These are phyloP conservation scores for Leishmania guyanensis DNA, from an alignment of 208 protist genomes.

Conservation along the genomic window DNA sequence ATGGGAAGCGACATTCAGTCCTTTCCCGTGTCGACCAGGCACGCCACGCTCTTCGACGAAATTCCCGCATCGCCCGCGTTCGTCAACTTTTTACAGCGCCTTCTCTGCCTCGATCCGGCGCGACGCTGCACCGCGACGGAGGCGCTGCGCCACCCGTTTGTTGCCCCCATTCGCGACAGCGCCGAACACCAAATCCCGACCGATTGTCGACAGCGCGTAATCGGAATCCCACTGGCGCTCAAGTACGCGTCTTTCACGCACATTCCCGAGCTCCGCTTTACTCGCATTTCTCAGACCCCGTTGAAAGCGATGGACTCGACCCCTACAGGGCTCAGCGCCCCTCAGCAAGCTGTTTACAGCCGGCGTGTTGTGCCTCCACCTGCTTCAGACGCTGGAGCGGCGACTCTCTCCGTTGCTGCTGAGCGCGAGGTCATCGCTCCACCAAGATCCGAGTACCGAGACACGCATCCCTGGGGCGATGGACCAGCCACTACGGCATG, in stretches of 20 bases:
- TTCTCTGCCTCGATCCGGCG: conserved; percentile 66
- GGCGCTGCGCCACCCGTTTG: conserved; percentile 62
- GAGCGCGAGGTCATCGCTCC: neutral
- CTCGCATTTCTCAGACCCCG: conserved; percentile 17
- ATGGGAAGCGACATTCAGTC: conserved; percentile 58
- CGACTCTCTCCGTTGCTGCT: neutral
- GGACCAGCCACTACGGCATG: neutral
- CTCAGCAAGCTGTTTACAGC: neutral
- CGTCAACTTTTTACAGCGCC: conserved; percentile 45
- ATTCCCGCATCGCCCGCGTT: conserved; percentile 38
- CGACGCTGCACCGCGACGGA: conserved; percentile 51
- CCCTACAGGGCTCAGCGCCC: neutral
- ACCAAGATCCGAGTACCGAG: neutral
- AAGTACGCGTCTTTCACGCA: conserved; percentile 21
- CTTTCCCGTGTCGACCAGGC: conserved; percentile 38
- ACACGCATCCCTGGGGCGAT: neutral
- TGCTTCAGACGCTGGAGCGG: neutral
- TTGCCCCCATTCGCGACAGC: conserved; percentile 27
- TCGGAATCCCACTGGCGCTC: conserved; percentile 28
- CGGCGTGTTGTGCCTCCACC: neutral
- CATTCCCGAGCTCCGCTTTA: conserved; percentile 26
- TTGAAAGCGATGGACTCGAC: neutral
- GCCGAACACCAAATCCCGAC: neutral
- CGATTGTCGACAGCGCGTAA: neutral
- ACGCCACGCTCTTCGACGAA: conserved; percentile 46